phyloP scores from a whole-genome alignment of 805 yeast genomes.

The Huiozyma naganishii region DNA sequence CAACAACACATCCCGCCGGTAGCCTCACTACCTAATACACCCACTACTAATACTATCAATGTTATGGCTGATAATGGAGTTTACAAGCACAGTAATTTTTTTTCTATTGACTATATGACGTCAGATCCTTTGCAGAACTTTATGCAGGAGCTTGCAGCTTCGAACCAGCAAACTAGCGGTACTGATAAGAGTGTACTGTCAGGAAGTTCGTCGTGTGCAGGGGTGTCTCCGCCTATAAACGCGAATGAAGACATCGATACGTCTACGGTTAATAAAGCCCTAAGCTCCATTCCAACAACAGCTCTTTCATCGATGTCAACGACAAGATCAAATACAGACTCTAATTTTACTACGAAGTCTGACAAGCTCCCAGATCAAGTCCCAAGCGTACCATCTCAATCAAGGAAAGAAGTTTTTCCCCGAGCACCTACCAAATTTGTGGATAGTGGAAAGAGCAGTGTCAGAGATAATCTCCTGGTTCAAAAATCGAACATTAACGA shows the following conservation, averaged over 20 bases:
- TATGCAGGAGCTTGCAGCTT: slow-evolving; percentile 12
- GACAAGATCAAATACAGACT: too few relatives aligned
- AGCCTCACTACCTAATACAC: not conserved
- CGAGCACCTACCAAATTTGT: slow-evolving; percentile 4
- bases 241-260: too few relatives aligned
- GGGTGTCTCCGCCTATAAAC: too few relatives aligned
- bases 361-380: not conserved
- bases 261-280: too few relatives aligned
- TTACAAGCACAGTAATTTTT: slow-evolving; percentile 8
- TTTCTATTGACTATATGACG: slow-evolving; percentile 13
- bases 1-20: not conserved
- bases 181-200: not conserved
- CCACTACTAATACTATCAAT: not conserved
- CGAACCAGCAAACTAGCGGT: not conserved
- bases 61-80: not conserved
- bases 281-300: too few relatives aligned
- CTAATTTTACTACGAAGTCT: not conserved
- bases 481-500: slow-evolving; percentile 14
- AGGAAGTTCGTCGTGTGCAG: not conserved
- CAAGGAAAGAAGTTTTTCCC: not conserved
- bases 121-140: slow-evolving; percentile 16
- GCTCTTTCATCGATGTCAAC: not conserved
- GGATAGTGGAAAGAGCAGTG: slow-evolving; percentile 6
- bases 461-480: slow-evolving; percentile 12
- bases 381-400: not conserved